These are phyloP conservation scores for Solanum etuberosum DNA, from an alignment of 257 asterid species.

Conservation along the genomic window DNA sequence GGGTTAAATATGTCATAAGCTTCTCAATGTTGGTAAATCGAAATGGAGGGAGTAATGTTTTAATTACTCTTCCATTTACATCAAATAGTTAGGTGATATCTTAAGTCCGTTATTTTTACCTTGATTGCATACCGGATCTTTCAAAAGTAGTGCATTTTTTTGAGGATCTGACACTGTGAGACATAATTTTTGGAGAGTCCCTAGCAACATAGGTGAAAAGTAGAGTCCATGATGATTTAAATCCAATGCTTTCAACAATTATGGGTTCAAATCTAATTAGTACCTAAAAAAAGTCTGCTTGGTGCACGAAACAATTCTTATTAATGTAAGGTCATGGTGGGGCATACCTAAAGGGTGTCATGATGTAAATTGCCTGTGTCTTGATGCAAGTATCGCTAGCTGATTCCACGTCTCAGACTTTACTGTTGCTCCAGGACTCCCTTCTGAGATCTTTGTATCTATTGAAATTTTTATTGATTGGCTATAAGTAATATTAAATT, in stretches of 20 bases:
- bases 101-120: neutral
- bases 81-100: neutral
- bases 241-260: neutral
- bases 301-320: neutral
- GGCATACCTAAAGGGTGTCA: neutral
- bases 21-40: neutral
- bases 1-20: neutral
- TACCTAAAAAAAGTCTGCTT: neutral
- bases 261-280: neutral
- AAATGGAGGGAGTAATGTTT: neutral
- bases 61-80: neutral
- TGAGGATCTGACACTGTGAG: accelerated
- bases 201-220: neutral
- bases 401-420: neutral
- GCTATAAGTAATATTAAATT: neutral
- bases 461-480: neutral
- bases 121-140: accelerated
- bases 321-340: neutral
- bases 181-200: neutral
- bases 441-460: neutral
- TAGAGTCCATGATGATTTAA: neutral
- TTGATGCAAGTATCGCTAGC: neutral
- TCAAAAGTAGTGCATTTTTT: neutral
- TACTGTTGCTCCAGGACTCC: neutral
- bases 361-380: neutral